Base-by-base conservation (phyloP, 371 early-diverging fungal species). In the Mucor piriformis region DNA sequence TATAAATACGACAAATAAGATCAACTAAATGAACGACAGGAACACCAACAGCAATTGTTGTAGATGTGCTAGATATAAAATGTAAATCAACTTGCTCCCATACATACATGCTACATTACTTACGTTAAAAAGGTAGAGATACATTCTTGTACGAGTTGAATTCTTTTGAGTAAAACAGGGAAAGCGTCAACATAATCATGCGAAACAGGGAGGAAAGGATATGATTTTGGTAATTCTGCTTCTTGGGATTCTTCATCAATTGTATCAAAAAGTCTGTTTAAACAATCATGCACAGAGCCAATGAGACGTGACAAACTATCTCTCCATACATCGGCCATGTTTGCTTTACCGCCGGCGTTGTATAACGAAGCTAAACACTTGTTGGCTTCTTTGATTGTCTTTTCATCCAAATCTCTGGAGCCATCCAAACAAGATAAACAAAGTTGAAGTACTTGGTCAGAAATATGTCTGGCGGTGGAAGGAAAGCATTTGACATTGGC, bases 361-460 rank as follows among this genome's bases (percentile, higher is more conserved):
- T 73, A 71, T 25, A 82, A 61, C 0, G 75, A 64, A 6, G 76
- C 73, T 25, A 85, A 64, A 59, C 84, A 87, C 10, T 59, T 59
- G 5, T 72, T 73, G 0, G 80, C 76, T 27, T 57, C 63, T 35
- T 70, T 53, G n/a, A 74, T 46, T n/a, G 74, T 54, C 33, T 61
- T 54, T 8, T 70, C 56, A 24, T 72, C 60, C 10, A 67, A 18
- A 25, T 79, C 77, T 24, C 54, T 59, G 6, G 70, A 69, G 12
- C 79, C 82, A 66, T 83, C 81, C 63, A 84, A 59, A 32, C 78
- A 76, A 20, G 77, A 69, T 6, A 84, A 63, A 54, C 85, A 87
- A 8, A 85, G 40, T 7, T 80, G 81, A 63, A 74, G 73, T 2
- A 70, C 66, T 24, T 75, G 78, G 50, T 84, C 83, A 12, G 74